Percentiles rank a stretch among this genome's conserved stretches.
Conservation (phyloP, 495 filamentous ascomycete genomes). For the Tirmania nivea region DNA sequence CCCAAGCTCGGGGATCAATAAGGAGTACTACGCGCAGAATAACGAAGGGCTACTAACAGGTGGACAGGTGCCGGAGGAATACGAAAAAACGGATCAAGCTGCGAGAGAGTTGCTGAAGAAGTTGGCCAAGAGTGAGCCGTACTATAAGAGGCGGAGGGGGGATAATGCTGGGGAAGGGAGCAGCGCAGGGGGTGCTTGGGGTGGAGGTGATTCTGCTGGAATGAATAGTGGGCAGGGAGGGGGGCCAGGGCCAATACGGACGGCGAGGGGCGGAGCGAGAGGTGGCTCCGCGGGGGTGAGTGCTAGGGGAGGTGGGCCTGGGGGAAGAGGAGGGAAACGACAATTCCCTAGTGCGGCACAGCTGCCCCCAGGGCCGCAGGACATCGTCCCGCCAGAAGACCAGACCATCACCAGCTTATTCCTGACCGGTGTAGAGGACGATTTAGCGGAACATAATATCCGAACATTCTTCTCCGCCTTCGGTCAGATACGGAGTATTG, state of each 20-base stretch:
- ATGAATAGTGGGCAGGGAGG: conserved; percentile 17
- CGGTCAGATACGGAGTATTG: conserved; percentile 65
- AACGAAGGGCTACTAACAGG: conserved; percentile 91
- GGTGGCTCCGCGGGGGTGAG: conserved; percentile 28
- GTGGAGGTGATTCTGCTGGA: conserved; percentile 26
- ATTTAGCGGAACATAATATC: conserved; percentile 75
- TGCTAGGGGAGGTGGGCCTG: conserved; percentile 21
- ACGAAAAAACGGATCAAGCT: conserved; percentile 94
- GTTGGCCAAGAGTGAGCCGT: conserved; percentile 79
- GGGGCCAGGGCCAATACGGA: conserved; percentile 48
- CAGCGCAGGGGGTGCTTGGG: conserved; percentile 14
- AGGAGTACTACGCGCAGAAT: conserved; percentile 93
- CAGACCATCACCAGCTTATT: conserved; percentile 75
- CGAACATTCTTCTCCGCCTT: conserved; percentile 76
- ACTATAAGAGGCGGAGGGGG: conserved; percentile 56
- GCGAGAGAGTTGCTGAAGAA: conserved; percentile 67
- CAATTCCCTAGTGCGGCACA: conserved; percentile 49
- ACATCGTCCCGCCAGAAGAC: conserved; percentile 67
- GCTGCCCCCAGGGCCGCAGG: conserved; percentile 54
- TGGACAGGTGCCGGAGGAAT: conserved; percentile 61
- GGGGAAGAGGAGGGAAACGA: conserved; percentile 26
- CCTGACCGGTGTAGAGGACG: conserved; percentile 86
- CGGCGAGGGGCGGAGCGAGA: conserved; percentile 31
- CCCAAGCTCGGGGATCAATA: conserved; percentile 72
- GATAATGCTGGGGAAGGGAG: conserved; percentile 25